These are phyloP conservation scores for Calonectria pteridis DNA, from an alignment of 2,329 filamentous ascomycete genomes.

Conservation along the genomic window DNA sequence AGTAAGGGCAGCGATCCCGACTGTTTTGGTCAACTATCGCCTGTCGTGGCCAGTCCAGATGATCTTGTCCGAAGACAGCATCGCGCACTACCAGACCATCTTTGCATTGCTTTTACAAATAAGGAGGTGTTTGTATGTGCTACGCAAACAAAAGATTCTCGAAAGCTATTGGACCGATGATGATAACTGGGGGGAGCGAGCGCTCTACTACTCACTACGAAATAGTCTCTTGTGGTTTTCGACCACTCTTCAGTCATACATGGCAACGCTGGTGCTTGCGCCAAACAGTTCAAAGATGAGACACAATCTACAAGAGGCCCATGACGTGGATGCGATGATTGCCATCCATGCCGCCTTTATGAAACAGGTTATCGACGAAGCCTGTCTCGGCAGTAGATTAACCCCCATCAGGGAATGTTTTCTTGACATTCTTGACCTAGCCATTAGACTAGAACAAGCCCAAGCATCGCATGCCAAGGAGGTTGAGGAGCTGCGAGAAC, in stretches of 20 bases:
- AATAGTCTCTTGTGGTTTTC: conserved; percentile 83
- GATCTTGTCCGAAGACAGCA: conserved; percentile 75
- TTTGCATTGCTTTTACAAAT: conserved; percentile 85
- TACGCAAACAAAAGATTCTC: conserved; percentile 68
- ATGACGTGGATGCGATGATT: conserved; percentile 87
- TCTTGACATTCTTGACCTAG: conserved; percentile 81
- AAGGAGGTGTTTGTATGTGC: conserved; percentile 75
- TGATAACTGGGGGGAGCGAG: conserved; percentile 56
- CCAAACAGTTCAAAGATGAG: conserved; percentile 70
- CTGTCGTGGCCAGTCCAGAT: conserved; percentile 78
- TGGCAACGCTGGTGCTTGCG: conserved; percentile 79
- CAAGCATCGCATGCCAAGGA: conserved; percentile 57
- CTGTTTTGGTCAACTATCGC: conserved; percentile 75
- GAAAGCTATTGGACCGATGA: conserved; percentile 54
- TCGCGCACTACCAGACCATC: conserved; percentile 76
- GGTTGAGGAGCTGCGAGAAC: conserved; percentile 48
- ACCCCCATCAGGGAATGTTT: conserved; percentile 79
- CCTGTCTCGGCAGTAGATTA: conserved; percentile 77
- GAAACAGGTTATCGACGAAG: conserved; percentile 72
- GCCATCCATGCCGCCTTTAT: conserved; percentile 74
- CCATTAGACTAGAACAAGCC: conserved; percentile 75
- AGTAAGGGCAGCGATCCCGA: conserved; percentile 68
- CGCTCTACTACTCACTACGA: conserved; percentile 71
- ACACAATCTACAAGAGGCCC: conserved; percentile 67
- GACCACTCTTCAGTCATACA: conserved; percentile 79